These are phyloP conservation scores for Debaryomyces psychrophilus DNA, from an alignment of 1,139 yeast genomes.

Conservation along the genomic window DNA sequence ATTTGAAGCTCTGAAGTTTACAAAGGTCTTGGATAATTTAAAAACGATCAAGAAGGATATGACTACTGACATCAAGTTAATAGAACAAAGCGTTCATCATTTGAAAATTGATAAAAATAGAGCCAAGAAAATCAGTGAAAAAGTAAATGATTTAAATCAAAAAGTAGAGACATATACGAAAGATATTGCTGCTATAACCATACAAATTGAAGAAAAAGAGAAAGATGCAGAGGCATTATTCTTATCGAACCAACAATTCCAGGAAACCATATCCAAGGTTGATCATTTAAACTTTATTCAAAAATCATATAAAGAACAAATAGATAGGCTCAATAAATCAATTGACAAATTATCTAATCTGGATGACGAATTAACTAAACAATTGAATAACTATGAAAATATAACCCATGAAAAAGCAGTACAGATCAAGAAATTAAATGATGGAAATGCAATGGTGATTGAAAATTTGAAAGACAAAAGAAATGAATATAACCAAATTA, in stretches of 20 bases:
- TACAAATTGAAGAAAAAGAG: constrained; percentile 55
- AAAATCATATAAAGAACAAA: constrained; percentile 48
- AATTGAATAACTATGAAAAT: constrained; percentile 57
- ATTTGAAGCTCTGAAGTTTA: constrained; percentile 91
- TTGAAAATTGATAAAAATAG: constrained; percentile 72
- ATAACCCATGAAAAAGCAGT: constrained; percentile 42
- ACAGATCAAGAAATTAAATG: constrained; percentile 24
- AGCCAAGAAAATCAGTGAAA: constrained; percentile 59
- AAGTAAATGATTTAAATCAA: constrained; percentile 46
- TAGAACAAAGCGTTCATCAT: constrained; percentile 79
- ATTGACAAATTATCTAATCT: constrained; percentile 52
- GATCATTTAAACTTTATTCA: constrained; percentile 59
- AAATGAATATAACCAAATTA: constrained; percentile 40
- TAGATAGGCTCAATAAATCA: constrained; percentile 48
- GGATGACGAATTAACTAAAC: constrained; percentile 51
- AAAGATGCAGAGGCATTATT: constrained; percentile 66
- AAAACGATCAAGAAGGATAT: constrained; percentile 78
- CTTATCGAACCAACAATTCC: constrained; percentile 80
- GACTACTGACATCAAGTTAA: constrained; percentile 69
- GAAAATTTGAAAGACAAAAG: constrained; percentile 29
- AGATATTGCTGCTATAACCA: constrained; percentile 54
- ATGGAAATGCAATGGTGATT: constrained; percentile 15
- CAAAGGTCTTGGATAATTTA: constrained; percentile 83
- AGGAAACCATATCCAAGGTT: constrained; percentile 64
- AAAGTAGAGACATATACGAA: constrained; percentile 49